phyloP scores from a whole-genome alignment of 2,329 filamentous ascomycete genomes.

The Cyphellophora europaea region DNA sequence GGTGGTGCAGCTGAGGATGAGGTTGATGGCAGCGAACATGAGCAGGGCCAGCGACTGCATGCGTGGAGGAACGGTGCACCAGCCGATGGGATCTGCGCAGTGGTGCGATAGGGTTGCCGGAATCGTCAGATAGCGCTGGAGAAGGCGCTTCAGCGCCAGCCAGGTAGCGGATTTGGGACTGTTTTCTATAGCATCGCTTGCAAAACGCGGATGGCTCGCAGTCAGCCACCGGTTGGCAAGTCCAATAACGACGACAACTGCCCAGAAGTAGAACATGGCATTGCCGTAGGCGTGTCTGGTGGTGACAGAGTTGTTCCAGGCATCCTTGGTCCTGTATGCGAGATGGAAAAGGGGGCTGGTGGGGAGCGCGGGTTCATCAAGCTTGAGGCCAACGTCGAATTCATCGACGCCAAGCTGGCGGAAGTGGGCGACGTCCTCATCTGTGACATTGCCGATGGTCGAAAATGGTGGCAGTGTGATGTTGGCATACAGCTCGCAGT shows the following conservation, averaged over 20 bases:
- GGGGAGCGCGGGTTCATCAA: background rate
- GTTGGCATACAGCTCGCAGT: background rate
- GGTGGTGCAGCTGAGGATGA: constrained; percentile 30
- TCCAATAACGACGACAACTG: background rate
- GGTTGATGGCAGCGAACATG: constrained; percentile 6
- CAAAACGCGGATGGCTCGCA: background rate
- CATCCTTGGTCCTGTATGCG: background rate
- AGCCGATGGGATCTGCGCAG: constrained; percentile 5
- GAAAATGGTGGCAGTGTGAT: too few relatives aligned
- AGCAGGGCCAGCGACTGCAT: constrained; percentile 8
- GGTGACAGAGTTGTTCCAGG: background rate
- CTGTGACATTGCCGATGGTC: constrained; percentile 1
- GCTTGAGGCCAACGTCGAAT: background rate
- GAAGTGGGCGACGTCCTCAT: background rate
- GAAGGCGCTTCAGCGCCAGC: background rate
- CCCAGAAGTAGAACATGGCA: constrained; percentile 1
- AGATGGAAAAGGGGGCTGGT: background rate
- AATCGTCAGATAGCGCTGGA: background rate
- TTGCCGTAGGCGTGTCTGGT: background rate
- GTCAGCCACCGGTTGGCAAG: background rate
- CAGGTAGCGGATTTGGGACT: background rate
- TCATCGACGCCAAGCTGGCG: background rate
- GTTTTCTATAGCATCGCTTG: background rate
- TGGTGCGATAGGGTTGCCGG: constrained; percentile 4
- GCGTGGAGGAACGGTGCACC: constrained; percentile 8